A percentile compares a stretch with the other conserved stretches of the same genome.
phyloP scores from a whole-genome alignment of 306 rosid species.

The Castanea crenata region DNA sequence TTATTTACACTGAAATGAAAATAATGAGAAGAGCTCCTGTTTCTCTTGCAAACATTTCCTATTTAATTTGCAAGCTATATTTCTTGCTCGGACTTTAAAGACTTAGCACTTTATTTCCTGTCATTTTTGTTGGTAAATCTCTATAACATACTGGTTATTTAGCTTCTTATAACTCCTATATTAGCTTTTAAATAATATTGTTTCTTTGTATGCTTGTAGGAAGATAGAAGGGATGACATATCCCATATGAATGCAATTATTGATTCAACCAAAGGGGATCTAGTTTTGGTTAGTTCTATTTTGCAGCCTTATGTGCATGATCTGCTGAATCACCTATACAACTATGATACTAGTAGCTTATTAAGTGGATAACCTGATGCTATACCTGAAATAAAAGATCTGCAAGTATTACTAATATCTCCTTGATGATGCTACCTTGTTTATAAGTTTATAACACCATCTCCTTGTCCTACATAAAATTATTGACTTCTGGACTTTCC shows the following conservation, averaged over 20 bases:
- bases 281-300: conserved; percentile 64
- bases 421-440: conserved; percentile 3
- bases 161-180: neutral
- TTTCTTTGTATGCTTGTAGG: conserved; percentile 47
- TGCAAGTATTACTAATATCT: conserved; percentile 9
- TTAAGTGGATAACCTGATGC: conserved; percentile 7
- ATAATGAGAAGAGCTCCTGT: neutral
- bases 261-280: conserved; percentile 54
- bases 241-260: conserved; percentile 49
- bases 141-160: conserved; percentile 1
- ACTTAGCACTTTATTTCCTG: conserved; percentile 7
- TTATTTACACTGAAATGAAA: neutral
- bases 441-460: conserved; percentile 4
- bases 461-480: conserved; percentile 16
- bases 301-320: conserved; percentile 9
- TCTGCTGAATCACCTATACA: neutral
- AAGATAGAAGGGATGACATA: conserved; percentile 61
- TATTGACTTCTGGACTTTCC: conserved; percentile 9
- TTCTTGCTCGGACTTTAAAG: neutral
- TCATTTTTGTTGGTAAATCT: neutral
- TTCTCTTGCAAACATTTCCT: neutral
- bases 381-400: neutral
- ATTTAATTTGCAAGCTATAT: conserved; percentile 3
- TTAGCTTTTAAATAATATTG: conserved; percentile 7
- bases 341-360: neutral